These are phyloP conservation scores for Tolypocladium guangdongense DNA, from an alignment of 2,329 filamentous ascomycete genomes.

Conservation along the genomic window DNA sequence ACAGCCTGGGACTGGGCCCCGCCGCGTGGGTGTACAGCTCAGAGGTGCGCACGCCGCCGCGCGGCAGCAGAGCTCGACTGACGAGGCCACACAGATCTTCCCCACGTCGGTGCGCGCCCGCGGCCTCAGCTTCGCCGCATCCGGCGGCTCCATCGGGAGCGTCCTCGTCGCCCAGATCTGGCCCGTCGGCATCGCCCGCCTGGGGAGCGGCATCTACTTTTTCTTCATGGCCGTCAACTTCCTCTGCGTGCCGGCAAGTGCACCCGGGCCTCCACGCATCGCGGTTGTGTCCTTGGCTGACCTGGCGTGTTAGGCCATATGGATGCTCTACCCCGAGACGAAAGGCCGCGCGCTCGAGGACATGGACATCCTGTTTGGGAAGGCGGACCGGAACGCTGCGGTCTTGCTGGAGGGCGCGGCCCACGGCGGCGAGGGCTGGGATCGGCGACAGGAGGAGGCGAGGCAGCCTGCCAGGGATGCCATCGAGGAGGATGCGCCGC, in stretches of 20 bases:
- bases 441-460: background rate
- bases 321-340: slow-evolving; percentile 32
- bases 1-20: slow-evolving; percentile 45
- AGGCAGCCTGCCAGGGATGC: background rate
- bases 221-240: slow-evolving; percentile 35
- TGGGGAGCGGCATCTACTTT: slow-evolving; percentile 44
- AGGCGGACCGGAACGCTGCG: background rate
- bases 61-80: background rate
- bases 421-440: background rate
- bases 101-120: slow-evolving; percentile 44
- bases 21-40: slow-evolving; percentile 49
- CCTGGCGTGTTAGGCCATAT: slow-evolving; percentile 21
- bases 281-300: background rate
- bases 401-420: background rate
- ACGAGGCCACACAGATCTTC: slow-evolving; percentile 30
- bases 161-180: slow-evolving; percentile 43
- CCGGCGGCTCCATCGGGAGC: slow-evolving; percentile 42
- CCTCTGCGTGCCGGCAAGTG: slow-evolving; percentile 5
- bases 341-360: slow-evolving; percentile 30
- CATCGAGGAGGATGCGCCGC: slow-evolving; percentile 3
- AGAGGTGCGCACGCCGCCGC: slow-evolving; percentile 29
- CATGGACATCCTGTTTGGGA: slow-evolving; percentile 31
- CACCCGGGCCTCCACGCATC: background rate
- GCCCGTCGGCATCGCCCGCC: slow-evolving; percentile 39
- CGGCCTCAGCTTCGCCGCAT: slow-evolving; percentile 44